Percentiles rank a stretch among this genome's conserved stretches.
Evolutionary conservation across 2,329 filamentous ascomycete species (phyloP).

Genomic region (Beauveria pseudobassiana): DNA sequence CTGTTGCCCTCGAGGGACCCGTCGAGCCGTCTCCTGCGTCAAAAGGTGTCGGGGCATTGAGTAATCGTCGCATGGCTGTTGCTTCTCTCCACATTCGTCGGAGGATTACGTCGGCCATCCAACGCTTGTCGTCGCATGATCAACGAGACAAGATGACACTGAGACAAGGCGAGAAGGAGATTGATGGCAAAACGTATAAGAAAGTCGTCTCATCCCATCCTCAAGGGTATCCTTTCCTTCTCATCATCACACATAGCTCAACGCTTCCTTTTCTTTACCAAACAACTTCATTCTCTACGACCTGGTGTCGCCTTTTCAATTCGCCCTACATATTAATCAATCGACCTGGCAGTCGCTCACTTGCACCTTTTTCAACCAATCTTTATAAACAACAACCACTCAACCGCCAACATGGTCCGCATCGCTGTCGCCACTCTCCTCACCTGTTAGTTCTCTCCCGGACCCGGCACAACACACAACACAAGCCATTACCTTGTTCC

Average conservation of each 20-base stretch:
- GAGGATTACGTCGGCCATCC: too few relatives aligned
- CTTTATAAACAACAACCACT: background rate
- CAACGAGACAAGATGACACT: background rate
- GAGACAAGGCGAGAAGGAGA: background rate
- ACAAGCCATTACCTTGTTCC: background rate
- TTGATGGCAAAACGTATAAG: background rate
- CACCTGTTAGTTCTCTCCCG: constrained; percentile 16
- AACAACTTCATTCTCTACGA: background rate
- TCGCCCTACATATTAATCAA: background rate
- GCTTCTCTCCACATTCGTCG: too few relatives aligned
- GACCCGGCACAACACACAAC: too few relatives aligned
- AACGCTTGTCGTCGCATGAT: background rate
- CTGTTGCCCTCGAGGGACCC: background rate
- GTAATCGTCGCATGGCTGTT: too few relatives aligned
- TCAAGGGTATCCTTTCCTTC: background rate
- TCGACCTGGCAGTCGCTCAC: constrained; percentile 7
- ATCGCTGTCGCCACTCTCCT: constrained; percentile 18
- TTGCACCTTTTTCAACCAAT: background rate
- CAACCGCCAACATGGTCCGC: constrained; percentile 26
- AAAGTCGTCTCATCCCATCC: background rate
- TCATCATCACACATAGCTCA: constrained; percentile 4
- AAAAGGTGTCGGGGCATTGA: too few relatives aligned
- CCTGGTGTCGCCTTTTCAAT: constrained; percentile 6
- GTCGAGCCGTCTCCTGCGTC: background rate
- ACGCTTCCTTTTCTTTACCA: background rate